phyloP scores from a whole-genome alignment of 768 basidiomycete genomes.

The Auricularia sp. region DNA sequence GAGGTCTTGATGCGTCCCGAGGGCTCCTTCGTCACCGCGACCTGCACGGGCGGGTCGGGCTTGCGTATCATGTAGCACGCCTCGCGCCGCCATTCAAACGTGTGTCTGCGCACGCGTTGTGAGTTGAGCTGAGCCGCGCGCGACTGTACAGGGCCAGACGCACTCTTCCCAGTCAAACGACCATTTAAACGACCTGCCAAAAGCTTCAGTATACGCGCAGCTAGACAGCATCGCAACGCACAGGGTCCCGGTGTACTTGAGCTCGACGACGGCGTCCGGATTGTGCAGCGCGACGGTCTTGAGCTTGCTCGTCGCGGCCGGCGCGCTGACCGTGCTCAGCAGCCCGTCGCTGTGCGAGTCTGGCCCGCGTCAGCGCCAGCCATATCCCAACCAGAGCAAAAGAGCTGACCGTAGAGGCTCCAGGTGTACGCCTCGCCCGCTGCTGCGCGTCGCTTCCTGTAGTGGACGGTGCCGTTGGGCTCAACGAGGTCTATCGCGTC shows the following conservation, averaged over 20 bases:
- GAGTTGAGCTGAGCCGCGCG: neutral
- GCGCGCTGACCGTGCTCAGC: slow-evolving; percentile 58
- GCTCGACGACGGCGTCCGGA: slow-evolving; percentile 56
- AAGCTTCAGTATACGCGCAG: neutral
- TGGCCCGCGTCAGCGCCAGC: slow-evolving; percentile 17
- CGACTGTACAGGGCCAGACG: slow-evolving; percentile 19
- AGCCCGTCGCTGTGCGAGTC: slow-evolving; percentile 66
- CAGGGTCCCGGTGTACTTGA: slow-evolving; percentile 64
- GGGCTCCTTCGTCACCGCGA: slow-evolving; percentile 72
- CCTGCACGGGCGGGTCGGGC: slow-evolving; percentile 78
- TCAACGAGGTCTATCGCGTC: slow-evolving; percentile 64
- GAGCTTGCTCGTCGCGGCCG: slow-evolving; percentile 53
- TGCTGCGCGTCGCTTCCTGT: slow-evolving; percentile 50
- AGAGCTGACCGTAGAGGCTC: slow-evolving; percentile 8
- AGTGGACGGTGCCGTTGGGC: slow-evolving; percentile 51
- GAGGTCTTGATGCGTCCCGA: slow-evolving; percentile 54
- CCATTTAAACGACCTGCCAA: slow-evolving; percentile 51
- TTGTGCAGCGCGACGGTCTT: slow-evolving; percentile 72
- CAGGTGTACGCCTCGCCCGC: slow-evolving; percentile 4
- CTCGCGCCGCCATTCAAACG: slow-evolving; percentile 80
- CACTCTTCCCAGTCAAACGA: slow-evolving; percentile 76
- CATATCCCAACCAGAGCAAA: neutral
- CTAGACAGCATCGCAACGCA: slow-evolving; percentile 4
- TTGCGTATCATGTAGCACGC: slow-evolving; percentile 77
- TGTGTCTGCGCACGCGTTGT: slow-evolving; percentile 39